Evolutionary conservation across 805 yeast species (phyloP), one percentile per base, ranked within the genome.

Genomic region (Wickerhamomyces alni): DNA sequence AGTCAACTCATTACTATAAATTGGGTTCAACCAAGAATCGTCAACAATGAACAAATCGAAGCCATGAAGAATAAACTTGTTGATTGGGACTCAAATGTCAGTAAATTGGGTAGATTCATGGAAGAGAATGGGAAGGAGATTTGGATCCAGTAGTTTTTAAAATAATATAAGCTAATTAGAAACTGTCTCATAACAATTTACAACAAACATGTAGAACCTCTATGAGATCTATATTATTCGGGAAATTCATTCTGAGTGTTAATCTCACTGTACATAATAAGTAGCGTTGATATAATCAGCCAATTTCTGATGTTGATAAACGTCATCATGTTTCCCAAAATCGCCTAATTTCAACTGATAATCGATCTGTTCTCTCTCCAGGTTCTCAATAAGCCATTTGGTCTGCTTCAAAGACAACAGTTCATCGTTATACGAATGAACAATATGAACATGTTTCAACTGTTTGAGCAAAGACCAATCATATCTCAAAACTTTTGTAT

Each of bases 21-120:
- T 21, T 93, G 99, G 99, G 82, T 91, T 45, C 98, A 93, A 69
- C 98, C 99, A 43, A 75, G 98, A 55, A 86, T 88, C 40, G 82
- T 93, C 73, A 87, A 87, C 55, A 70, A 69, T 46, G 76, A 75
- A 33, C 99, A 93, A 69, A 83, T 91, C 42, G 74, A 70, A 41
- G 71, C 72, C 33, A 87, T 93, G 84, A 78, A 79, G 48, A 70
- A 72, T 38, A 83, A 85, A 52, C 73, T 93, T 56, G 69, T 70
- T 21, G 71, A 69, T 37, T 93, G 99, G 99, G 82, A 84, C 51
- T 59, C 62, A 39, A 80, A 80, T 51, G 97, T 91, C 19, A 70
- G 72, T 29, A 69, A 69, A 26, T 70, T 93, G 50, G 83, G 77
- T 36, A 59, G 62, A 24, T 77, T 77, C 65, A 76, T 84, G 69